Conservation (phyloP, 1,139 yeast genomes). For the Suhomyces anneliseae region DNA sequence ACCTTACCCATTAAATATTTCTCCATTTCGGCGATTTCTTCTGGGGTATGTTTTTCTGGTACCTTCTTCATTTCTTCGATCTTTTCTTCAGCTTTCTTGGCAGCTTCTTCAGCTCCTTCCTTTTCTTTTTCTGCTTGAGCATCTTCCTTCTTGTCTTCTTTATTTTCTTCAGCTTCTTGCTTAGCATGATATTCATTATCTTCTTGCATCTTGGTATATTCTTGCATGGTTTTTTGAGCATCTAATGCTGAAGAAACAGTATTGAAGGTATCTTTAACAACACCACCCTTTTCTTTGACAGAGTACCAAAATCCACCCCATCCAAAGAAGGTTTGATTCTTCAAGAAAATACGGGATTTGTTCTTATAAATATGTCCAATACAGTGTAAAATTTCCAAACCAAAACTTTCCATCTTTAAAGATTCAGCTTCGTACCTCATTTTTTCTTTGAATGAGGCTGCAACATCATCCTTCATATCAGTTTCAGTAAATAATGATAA, state of each 20-base stretch:
- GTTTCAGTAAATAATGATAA: conserved; percentile 83
- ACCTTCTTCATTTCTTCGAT: conserved; percentile 14
- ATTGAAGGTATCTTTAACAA: conserved; percentile 80
- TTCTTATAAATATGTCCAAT: conserved; percentile 76
- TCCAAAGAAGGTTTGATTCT: conserved; percentile 67
- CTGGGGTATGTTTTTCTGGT: conserved; percentile 66
- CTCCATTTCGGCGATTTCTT: conserved; percentile 83
- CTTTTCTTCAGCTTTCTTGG: conserved; percentile 12
- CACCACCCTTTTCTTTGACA: conserved; percentile 83
- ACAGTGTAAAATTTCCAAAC: conserved; percentile 84
- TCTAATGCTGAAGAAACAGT: conserved; percentile 85
- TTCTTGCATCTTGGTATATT: conserved; percentile 69
- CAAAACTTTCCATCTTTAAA: conserved; percentile 91
- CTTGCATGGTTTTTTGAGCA: conserved; percentile 87
- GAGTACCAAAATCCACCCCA: conserved; percentile 83
- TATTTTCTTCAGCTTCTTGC: conserved; percentile 35
- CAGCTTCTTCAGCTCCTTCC: conserved; percentile 12
- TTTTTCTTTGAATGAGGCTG: conserved; percentile 66
- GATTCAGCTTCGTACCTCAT: conserved; percentile 82
- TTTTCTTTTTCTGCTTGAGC: conserved; percentile 11
- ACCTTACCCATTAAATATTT: conserved; percentile 86
- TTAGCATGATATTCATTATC: conserved; percentile 51
- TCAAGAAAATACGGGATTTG: conserved; percentile 60
- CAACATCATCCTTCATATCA: conserved; percentile 67
- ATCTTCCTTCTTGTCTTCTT: conserved; percentile 29